phyloP scores from a whole-genome alignment of 225 moss, liverwort and hornwort species.

The Pseudisothecium myosuroides region DNA sequence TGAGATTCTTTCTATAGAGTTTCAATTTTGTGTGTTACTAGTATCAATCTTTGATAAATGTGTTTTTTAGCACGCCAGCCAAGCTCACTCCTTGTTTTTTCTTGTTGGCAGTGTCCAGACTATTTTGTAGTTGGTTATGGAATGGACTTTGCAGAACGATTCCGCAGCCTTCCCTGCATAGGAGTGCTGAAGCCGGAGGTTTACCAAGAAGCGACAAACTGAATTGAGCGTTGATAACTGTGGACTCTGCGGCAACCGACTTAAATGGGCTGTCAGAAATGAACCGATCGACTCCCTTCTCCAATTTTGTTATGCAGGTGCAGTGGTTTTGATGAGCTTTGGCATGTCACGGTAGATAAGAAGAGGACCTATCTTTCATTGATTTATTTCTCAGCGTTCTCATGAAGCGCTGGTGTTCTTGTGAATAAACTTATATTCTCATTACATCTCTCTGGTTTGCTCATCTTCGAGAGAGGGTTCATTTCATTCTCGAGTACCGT shows the following conservation, averaged over 20 bases:
- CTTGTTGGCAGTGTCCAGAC: conserved; percentile 16
- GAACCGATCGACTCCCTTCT: background rate
- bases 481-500: background rate
- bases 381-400: background rate
- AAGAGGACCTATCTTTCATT: background rate
- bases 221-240: background rate
- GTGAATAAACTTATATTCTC: background rate
- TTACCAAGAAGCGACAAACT: background rate
- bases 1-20: background rate
- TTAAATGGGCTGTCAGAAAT: background rate
- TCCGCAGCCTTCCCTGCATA: conserved; percentile 1
- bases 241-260: background rate
- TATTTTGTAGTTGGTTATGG: conserved; percentile 33
- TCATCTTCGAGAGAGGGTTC: too few species aligned
- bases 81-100: background rate
- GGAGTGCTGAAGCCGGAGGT: conserved; percentile 6
- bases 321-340: background rate
- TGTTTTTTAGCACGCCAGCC: background rate
- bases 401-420: background rate
- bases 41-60: background rate
- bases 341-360: background rate
- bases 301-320: background rate
- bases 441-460: background rate
- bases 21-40: background rate
- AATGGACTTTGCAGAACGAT: conserved; percentile 32